Conservation (phyloP, 2,329 filamentous ascomycete genomes). For the Ustulina deusta region DNA sequence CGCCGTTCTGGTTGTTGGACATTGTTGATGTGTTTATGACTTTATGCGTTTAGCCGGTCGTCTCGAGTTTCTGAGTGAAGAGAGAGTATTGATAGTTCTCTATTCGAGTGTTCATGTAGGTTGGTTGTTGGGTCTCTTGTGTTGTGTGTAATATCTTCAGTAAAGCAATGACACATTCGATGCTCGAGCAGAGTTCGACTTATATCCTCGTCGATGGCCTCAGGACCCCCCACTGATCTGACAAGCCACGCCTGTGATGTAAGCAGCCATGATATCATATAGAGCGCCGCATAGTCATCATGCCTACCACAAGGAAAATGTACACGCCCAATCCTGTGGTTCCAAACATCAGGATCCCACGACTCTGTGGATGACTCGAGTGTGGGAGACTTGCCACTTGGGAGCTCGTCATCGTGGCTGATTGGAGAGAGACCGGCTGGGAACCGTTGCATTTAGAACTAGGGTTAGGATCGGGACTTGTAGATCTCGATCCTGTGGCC, state of each 20-base stretch:
- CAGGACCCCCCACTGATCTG: constrained; percentile 17
- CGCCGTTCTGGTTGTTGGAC: constrained; percentile 52
- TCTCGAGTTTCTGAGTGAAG: background rate
- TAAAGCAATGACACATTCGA: background rate
- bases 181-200: constrained; percentile 24
- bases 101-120: background rate
- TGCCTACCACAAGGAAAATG: constrained; percentile 8
- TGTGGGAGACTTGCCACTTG: constrained; percentile 29
- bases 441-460: constrained; percentile 30
- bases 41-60: constrained; percentile 26
- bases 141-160: constrained; percentile 7
- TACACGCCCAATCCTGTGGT: constrained; percentile 35
- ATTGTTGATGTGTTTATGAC: constrained; percentile 39
- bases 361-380: constrained; percentile 17
- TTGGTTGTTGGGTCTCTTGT: constrained; percentile 14
- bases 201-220: constrained; percentile 36
- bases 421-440: constrained; percentile 27
- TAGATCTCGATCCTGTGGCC: constrained; percentile 9
- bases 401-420: background rate
- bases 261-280: constrained; percentile 40
- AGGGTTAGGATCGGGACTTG: constrained; percentile 16
- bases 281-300: constrained; percentile 23
- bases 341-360: constrained; percentile 30
- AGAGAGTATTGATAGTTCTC: background rate
- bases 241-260: constrained; percentile 39